Conservation (phyloP, 73 alveolate species). For the Effrenium voratum region DNA sequence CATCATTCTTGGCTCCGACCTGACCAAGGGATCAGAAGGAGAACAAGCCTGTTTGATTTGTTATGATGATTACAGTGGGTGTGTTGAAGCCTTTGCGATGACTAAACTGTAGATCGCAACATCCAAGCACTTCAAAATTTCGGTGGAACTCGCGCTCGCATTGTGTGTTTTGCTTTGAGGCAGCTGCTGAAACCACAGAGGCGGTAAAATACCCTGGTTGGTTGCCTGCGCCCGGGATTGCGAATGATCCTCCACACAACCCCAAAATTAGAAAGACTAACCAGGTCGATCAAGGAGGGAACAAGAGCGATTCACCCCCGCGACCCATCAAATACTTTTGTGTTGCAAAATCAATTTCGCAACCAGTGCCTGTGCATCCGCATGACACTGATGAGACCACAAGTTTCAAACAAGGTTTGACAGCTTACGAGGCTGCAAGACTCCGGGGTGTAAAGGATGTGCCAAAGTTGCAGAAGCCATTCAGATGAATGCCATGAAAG, state of each 20-base stretch:
- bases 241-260: too few relatives aligned
- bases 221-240: background rate
- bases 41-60: constrained; percentile 30
- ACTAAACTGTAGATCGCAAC: background rate
- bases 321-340: background rate
- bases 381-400: background rate
- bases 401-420: background rate
- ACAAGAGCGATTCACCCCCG: background rate
- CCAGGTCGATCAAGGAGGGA: background rate
- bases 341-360: background rate
- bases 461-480: background rate
- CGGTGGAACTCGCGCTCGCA: background rate
- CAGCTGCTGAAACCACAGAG: background rate
- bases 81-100: background rate
- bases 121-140: background rate
- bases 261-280: background rate
- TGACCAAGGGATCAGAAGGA: constrained; percentile 38
- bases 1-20: background rate
- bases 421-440: background rate
- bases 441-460: background rate
- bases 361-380: background rate
- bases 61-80: constrained; percentile 20
- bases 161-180: background rate
- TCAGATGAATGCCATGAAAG: too few relatives aligned
- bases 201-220: background rate